phyloP scores from a whole-genome alignment of 345 rosid species.

The Acer campestre region DNA sequence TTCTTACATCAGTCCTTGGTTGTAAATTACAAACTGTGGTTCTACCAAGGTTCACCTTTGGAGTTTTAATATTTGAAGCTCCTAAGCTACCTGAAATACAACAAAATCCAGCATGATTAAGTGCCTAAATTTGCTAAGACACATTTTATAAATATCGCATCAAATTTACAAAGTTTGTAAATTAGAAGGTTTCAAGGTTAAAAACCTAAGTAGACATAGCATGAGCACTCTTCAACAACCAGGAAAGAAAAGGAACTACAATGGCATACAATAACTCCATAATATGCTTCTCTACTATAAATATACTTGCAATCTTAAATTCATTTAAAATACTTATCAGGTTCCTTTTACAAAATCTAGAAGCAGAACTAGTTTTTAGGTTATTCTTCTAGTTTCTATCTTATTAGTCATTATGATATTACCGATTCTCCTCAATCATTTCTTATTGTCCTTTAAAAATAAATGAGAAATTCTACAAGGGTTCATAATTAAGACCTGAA shows the following conservation, averaged over 20 bases:
- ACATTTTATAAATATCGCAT: neutral
- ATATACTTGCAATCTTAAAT: too few relatives aligned
- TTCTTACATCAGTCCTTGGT: slow-evolving; percentile 19
- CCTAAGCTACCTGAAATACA: slow-evolving; percentile 45
- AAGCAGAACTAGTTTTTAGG: neutral
- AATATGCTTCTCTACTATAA: too few relatives aligned
- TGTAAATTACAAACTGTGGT: slow-evolving; percentile 25
- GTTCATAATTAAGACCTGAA: too few relatives aligned
- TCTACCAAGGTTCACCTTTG: slow-evolving; percentile 21
- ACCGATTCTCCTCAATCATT: neutral
- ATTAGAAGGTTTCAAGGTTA: neutral
- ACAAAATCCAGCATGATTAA: neutral
- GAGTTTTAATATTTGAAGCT: slow-evolving; percentile 33
- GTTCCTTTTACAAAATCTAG: neutral
- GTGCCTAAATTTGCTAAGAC: neutral
- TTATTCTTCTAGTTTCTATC: neutral
- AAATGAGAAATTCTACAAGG: too few relatives aligned
- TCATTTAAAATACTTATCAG: neutral
- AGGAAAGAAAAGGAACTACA: neutral
- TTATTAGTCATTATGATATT: neutral
- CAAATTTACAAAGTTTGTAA: neutral
- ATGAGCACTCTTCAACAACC: neutral
- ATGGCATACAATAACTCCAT: too few relatives aligned
- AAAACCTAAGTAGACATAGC: neutral
- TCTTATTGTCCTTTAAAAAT: neutral